Evolutionary conservation across 805 yeast genomes (phyloP).

Genomic region (Monosporozyma servazzii): DNA sequence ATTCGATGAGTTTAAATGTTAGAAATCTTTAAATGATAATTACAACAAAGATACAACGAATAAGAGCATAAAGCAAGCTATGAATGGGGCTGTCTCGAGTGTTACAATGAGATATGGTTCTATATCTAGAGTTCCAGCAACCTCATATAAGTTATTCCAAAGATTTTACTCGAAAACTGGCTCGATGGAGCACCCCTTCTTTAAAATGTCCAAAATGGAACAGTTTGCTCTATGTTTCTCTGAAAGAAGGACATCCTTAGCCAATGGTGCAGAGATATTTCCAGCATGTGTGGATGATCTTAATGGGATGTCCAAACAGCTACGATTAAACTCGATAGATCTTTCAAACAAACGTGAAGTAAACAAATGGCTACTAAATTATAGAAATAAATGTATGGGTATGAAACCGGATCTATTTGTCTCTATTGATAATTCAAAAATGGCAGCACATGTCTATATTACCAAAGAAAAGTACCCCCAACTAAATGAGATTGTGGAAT

Average conservation of each 20-base stretch:
- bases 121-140: neutral
- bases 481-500: constrained; percentile 3
- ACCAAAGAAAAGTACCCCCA: neutral
- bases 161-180: constrained; percentile 6
- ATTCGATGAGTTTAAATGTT: neutral
- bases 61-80: neutral
- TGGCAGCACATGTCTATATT: neutral
- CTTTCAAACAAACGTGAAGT: constrained; percentile 13
- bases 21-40: neutral
- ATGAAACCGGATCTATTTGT: neutral
- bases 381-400: neutral
- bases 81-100: neutral
- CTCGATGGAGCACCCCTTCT: constrained; percentile 21
- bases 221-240: constrained; percentile 17
- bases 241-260: constrained; percentile 13
- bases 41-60: neutral
- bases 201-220: constrained; percentile 17
- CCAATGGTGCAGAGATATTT: constrained; percentile 14
- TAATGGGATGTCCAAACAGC: neutral
- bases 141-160: neutral
- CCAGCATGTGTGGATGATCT: constrained; percentile 11
- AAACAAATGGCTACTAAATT: constrained; percentile 16
- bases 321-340: constrained; percentile 2
- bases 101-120: neutral
- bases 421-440: neutral